These are phyloP conservation scores for Bombardia bombarda DNA, from an alignment of 495 filamentous ascomycete species.

Conservation along the genomic window DNA sequence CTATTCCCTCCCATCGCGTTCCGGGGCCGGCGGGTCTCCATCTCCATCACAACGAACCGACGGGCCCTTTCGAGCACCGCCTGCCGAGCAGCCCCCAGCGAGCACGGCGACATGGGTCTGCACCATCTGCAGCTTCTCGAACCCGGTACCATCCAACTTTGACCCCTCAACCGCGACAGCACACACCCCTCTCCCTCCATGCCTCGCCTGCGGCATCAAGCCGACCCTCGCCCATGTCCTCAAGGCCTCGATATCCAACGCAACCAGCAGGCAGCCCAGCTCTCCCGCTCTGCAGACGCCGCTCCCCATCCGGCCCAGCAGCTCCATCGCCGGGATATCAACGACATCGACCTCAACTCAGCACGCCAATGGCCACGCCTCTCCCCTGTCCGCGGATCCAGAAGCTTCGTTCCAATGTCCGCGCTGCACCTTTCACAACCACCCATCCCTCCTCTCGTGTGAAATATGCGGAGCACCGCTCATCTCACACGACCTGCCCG, in stretches of 20 bases:
- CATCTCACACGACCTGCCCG: constrained; percentile 45
- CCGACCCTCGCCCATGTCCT: constrained; percentile 72
- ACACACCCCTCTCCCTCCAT: constrained; percentile 73
- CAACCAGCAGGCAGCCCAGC: constrained; percentile 41
- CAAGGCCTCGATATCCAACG: constrained; percentile 73
- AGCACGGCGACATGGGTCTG: constrained; percentile 90
- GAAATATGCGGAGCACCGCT: constrained; percentile 87
- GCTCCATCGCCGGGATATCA: too few relatives aligned
- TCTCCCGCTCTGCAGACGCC: constrained; percentile 18
- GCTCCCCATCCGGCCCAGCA: constrained; percentile 18
- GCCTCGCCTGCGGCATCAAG: constrained; percentile 89
- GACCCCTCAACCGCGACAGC: constrained; percentile 69
- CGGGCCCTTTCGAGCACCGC: constrained; percentile 40
- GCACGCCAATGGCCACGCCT: background rate
- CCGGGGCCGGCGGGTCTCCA: constrained; percentile 27
- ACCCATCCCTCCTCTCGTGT: constrained; percentile 76
- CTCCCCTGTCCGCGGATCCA: constrained; percentile 12
- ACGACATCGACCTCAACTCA: too few relatives aligned
- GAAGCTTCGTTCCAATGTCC: constrained; percentile 61
- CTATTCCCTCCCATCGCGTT: constrained; percentile 31
- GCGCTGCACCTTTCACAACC: constrained; percentile 89
- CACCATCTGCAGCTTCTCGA: constrained; percentile 96
- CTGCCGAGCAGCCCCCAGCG: constrained; percentile 36
- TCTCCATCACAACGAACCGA: constrained; percentile 43
- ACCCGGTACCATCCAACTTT: constrained; percentile 88